Percentiles rank a stretch among this genome's conserved stretches.
phyloP scores from a whole-genome alignment of 176 grass and related monocot species.

The Oryza nivara region DNA sequence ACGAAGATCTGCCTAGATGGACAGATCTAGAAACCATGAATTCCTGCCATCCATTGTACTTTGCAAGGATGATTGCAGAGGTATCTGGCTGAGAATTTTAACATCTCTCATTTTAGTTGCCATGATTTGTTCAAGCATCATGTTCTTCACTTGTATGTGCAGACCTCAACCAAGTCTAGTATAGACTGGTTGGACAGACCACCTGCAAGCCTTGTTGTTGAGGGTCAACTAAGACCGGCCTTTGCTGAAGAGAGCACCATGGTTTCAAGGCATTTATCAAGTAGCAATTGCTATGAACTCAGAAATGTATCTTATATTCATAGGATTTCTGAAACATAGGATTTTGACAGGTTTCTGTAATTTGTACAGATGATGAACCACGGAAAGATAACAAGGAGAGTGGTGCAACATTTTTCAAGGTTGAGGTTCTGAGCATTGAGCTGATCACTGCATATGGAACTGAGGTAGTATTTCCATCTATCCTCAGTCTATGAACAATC shows the following conservation, averaged over 20 bases:
- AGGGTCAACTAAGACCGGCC: conserved; percentile 82
- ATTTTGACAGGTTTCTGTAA: conserved; percentile 35
- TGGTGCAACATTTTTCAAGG: conserved; percentile 71
- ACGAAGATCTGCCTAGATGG: conserved; percentile 60
- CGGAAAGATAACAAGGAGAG: conserved; percentile 54
- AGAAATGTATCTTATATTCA: neutral
- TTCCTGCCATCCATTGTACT: conserved; percentile 74
- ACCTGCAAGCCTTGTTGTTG: conserved; percentile 76
- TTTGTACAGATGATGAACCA: conserved; percentile 50
- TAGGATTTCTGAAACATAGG: neutral
- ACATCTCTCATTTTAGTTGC: neutral
- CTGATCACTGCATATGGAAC: conserved; percentile 87
- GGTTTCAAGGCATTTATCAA: conserved; percentile 57
- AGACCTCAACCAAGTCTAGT: conserved; percentile 57
- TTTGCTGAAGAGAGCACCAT: conserved; percentile 79
- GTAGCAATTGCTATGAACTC: conserved; percentile 23
- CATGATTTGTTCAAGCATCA: neutral
- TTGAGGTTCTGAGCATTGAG: conserved; percentile 86
- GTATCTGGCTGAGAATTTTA: conserved; percentile 35
- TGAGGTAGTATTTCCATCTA: conserved; percentile 37
- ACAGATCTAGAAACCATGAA: conserved; percentile 86
- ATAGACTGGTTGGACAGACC: conserved; percentile 91
- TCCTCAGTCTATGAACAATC: neutral
- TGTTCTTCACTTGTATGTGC: conserved; percentile 1
- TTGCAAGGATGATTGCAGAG: conserved; percentile 81